Evolutionary conservation across 2,329 filamentous ascomycete genomes (phyloP).

Genomic region (Mariannaea sp.): DNA sequence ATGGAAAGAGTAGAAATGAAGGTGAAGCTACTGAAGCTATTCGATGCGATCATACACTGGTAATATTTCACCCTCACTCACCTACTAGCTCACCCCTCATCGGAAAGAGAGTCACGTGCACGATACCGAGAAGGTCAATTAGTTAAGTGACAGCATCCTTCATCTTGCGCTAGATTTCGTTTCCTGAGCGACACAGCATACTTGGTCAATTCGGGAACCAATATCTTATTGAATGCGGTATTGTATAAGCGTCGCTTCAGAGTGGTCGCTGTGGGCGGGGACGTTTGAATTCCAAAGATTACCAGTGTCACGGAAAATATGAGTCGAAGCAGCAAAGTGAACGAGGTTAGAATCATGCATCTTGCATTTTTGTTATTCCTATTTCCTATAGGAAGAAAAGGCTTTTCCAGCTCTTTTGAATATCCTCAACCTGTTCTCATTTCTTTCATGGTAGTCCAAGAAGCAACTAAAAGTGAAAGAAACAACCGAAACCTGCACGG

Average conservation of each 20-base stretch:
- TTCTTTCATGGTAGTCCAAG: constrained; percentile 36
- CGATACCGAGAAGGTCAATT: neutral
- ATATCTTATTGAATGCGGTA: neutral
- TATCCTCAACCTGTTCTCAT: constrained; percentile 26
- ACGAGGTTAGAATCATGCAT: constrained; percentile 20
- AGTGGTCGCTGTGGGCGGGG: too few relatives aligned
- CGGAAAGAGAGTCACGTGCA: neutral
- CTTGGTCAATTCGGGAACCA: too few relatives aligned
- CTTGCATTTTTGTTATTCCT: constrained; percentile 34
- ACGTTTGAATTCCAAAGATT: too few relatives aligned
- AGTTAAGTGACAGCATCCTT: too few relatives aligned
- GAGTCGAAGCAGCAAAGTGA: too few relatives aligned
- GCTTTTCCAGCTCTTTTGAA: constrained; percentile 32
- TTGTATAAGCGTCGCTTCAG: too few relatives aligned
- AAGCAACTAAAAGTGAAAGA: constrained; percentile 6
- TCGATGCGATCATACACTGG: too few relatives aligned
- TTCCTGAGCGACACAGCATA: neutral
- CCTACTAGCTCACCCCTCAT: neutral
- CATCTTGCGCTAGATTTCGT: neutral
- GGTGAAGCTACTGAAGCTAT: too few relatives aligned
- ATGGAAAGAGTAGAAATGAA: neutral
- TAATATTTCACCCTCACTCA: too few relatives aligned
- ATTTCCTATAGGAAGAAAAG: constrained; percentile 26
- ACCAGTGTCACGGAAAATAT: neutral
- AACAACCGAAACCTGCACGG: constrained; percentile 20